phyloP scores from a whole-genome alignment of 176 grass and related monocot species.

The Guadua angustifolia region DNA sequence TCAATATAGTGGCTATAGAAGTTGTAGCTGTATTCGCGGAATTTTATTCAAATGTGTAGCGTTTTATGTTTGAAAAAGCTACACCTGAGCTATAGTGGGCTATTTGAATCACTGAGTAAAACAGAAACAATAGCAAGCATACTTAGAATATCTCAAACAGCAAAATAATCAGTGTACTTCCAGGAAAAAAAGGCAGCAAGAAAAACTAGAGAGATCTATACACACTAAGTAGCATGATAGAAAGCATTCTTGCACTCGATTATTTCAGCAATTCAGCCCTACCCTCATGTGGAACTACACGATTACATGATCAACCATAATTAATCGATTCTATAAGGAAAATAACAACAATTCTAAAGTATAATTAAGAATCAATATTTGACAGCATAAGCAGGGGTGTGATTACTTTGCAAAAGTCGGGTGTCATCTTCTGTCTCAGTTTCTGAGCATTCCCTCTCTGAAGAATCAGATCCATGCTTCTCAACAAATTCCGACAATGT shows the following conservation, averaged over 20 bases:
- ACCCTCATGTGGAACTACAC: constrained; percentile 15
- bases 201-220: not conserved
- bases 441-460: constrained; percentile 54
- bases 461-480: constrained; percentile 56
- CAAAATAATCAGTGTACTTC: not conserved
- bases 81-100: too few relatives aligned
- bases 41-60: too few relatives aligned
- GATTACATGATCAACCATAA: constrained; percentile 19
- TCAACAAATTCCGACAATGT: constrained; percentile 46
- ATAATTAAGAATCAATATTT: constrained; percentile 26
- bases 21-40: too few relatives aligned
- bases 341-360: not conserved
- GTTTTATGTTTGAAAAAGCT: too few relatives aligned
- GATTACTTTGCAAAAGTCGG: constrained; percentile 51
- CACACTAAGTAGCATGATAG: not conserved
- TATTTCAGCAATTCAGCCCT: constrained; percentile 4
- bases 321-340: not conserved
- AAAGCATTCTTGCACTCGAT: not conserved
- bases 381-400: not conserved
- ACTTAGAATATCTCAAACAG: not conserved
- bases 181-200: constrained; percentile 23
- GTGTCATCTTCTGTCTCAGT: constrained; percentile 66
- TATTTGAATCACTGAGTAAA: not conserved
- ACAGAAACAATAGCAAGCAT: not conserved
- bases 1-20: too few relatives aligned